These are phyloP conservation scores for Phlyctochytrium arcticum DNA, from an alignment of 192 early-diverging fungal genomes.

Conservation along the genomic window DNA sequence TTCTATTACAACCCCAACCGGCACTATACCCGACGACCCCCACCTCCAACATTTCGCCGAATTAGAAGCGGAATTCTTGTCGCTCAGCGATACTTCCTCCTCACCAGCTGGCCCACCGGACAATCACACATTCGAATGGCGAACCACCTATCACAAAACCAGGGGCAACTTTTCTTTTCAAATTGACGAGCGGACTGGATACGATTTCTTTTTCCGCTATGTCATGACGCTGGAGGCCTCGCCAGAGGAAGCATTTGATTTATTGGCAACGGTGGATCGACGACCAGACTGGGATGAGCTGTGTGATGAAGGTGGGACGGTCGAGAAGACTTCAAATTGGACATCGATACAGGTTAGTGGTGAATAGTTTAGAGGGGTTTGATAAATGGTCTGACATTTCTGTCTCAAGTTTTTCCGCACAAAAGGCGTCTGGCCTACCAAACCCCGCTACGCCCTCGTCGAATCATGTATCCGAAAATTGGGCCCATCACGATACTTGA, in stretches of 20 bases:
- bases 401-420: conserved; percentile 36
- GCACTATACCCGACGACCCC: conserved; percentile 2
- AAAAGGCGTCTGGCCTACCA: conserved; percentile 43
- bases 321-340: conserved; percentile 16
- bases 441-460: conserved; percentile 36
- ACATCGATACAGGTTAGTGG: conserved; percentile 25
- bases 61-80: conserved; percentile 11
- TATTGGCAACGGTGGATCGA: conserved; percentile 26
- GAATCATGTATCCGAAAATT: conserved; percentile 18
- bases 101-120: conserved; percentile 16
- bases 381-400: background rate
- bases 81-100: conserved; percentile 7
- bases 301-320: conserved; percentile 26
- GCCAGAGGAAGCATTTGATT: conserved; percentile 42
- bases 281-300: conserved; percentile 42
- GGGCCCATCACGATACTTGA: conserved; percentile 26
- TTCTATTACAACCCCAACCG: background rate
- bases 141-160: conserved; percentile 3
- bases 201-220: conserved; percentile 38
- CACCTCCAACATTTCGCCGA: conserved; percentile 12
- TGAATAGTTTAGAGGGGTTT: background rate
- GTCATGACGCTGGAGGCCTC: conserved; percentile 36
- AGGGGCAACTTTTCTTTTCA: conserved; percentile 18
- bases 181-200: conserved; percentile 22
- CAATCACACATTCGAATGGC: background rate